These are phyloP conservation scores for Prunus armeniaca DNA, from an alignment of 306 rosid species.

Conservation along the genomic window DNA sequence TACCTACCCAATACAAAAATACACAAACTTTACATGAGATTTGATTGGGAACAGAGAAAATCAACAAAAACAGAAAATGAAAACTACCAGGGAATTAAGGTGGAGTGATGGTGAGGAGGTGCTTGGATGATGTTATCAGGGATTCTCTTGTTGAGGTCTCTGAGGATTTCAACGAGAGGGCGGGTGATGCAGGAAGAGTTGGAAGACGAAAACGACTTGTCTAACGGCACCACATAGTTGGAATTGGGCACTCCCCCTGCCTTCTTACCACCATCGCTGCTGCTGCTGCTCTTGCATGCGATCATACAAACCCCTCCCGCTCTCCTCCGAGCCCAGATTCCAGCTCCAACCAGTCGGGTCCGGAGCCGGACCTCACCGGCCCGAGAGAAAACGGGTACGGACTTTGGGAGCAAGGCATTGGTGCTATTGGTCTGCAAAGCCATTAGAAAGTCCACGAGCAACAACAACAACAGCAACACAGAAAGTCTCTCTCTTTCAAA, in stretches of 20 bases:
- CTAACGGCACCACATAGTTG: constrained; percentile 88
- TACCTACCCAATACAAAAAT: constrained; percentile 44
- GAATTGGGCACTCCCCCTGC: constrained; percentile 58
- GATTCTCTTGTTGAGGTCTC: constrained; percentile 85
- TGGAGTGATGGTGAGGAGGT: constrained; percentile 28
- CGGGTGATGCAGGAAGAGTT: constrained; percentile 80
- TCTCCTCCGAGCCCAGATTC: constrained; percentile 7
- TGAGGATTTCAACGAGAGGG: constrained; percentile 81
- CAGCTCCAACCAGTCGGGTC: not conserved
- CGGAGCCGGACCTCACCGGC: not conserved
- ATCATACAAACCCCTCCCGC: constrained; percentile 5
- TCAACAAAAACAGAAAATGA: no score
- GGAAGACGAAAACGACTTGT: constrained; percentile 58
- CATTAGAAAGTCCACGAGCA: constrained; percentile 5
- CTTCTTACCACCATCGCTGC: constrained; percentile 28
- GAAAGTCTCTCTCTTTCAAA: not conserved
- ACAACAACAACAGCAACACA: not conserved
- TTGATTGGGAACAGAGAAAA: not conserved
- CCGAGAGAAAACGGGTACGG: not conserved
- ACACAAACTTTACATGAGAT: constrained; percentile 5
- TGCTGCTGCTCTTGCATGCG: constrained; percentile 21
- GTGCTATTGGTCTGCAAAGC: constrained; percentile 20
- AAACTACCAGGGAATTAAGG: constrained; percentile 72
- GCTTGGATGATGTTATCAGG: constrained; percentile 73
- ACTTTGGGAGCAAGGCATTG: constrained; percentile 14